Evolutionary conservation across 163 green algal species (phyloP), one percentile per base, ranked within the genome.

Genomic region (Volvox carteri): DNA sequence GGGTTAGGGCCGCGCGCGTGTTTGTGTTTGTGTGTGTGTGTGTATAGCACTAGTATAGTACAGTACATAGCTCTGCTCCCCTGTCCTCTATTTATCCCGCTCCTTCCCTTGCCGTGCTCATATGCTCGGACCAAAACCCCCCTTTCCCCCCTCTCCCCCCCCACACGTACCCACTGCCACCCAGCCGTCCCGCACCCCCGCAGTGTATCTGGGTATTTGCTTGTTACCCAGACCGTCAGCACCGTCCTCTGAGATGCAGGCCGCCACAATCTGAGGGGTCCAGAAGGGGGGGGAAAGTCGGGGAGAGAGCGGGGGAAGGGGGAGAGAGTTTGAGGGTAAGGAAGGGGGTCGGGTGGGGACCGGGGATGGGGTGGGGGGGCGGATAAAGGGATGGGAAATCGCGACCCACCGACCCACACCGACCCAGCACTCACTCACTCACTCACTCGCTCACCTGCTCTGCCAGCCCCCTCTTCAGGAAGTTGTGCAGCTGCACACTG

Each of bases 401-500:
- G n/a, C n/a, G n/a, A n/a, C n/a, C n/a, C n/a, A n/a, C n/a, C n/a
- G n/a, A n/a, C n/a, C n/a, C n/a, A n/a, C n/a, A n/a, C n/a, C n/a
- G n/a, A n/a, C n/a, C n/a, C n/a, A n/a, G n/a, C 68, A 48, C n/a
- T 23, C 41, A 80, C 72, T 7, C 41, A 62, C 72, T 42, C 30
- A 41, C 41, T 48, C 35, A 12, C 30, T 14, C n/a, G 25, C 79
- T 9, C 30, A 95, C 90, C 62, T 88, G 52, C 4, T 92, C 84
- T 18, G 95, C 95, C 46, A 94, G 68, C 1, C 86, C 79, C 7
- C 84, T 73, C 5, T 77, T 83, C 28, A 98, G 86, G 83, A 98
- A 97, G 79, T 86, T 84, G 42, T 92, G 90, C 62, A 98, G 93
- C 93, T 98, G 96, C 76, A 98, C 91, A 25, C 86, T 94, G 25